Conservation (phyloP, 148 eudicot species). For the Amaranthus palmeri region DNA sequence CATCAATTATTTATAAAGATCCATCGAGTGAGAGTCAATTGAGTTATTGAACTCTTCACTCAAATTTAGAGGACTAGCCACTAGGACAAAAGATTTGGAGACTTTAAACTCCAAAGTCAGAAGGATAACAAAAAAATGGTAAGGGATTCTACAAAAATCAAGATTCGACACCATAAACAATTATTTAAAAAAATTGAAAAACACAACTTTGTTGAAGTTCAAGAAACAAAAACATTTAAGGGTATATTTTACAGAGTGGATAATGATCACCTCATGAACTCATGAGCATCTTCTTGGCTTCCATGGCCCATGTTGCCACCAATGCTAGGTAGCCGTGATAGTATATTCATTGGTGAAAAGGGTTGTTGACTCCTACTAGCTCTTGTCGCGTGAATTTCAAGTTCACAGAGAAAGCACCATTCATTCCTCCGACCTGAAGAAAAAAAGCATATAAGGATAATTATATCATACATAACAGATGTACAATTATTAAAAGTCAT, state of each 20-base stretch:
- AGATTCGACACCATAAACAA: not conserved
- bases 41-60: not conserved
- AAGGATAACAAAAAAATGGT: not conserved
- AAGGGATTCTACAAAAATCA: not conserved
- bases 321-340: slow-evolving; percentile 79
- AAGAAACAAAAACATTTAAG: not conserved
- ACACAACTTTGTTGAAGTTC: not conserved
- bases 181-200: not conserved
- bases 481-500: not conserved
- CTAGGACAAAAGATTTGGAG: not conserved
- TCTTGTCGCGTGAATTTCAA: slow-evolving; percentile 66
- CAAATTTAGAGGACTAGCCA: not conserved
- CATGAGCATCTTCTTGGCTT: slow-evolving; percentile 95
- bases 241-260: not conserved
- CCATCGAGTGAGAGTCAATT: slow-evolving; percentile 1
- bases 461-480: slow-evolving; percentile 1
- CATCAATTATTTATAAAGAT: not conserved
- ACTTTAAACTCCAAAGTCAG: not conserved
- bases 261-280: slow-evolving; percentile 75
- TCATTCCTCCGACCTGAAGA: slow-evolving; percentile 63
- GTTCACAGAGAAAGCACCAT: slow-evolving; percentile 95
- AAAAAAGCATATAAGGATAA: slow-evolving; percentile 13
- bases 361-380: slow-evolving; percentile 50
- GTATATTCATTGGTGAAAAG: slow-evolving; percentile 84
- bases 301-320: slow-evolving; percentile 94